phyloP scores from a whole-genome alignment of 176 grass and related monocot genomes.

The Guadua angustifolia region DNA sequence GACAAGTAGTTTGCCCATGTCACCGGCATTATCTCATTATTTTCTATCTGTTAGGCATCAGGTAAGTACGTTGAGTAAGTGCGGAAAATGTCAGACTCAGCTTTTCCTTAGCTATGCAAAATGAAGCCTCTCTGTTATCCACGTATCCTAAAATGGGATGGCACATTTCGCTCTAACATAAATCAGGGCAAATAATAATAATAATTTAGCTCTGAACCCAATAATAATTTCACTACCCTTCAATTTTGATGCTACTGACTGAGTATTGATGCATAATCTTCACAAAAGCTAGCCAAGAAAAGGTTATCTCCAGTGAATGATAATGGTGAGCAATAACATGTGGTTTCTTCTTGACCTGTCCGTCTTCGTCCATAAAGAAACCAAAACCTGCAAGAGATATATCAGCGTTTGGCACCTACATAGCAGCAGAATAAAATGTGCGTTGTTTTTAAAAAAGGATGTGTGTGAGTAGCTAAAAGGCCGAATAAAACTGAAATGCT shows the following conservation, averaged over 20 bases:
- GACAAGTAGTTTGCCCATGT: background rate
- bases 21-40: background rate
- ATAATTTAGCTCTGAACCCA: background rate
- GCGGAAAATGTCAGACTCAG: no score
- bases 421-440: background rate
- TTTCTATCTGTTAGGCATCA: background rate
- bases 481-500: background rate
- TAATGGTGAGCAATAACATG: slow-evolving; percentile 50
- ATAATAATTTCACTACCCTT: slow-evolving; percentile 7
- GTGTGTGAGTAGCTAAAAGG: background rate
- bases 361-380: slow-evolving; percentile 77
- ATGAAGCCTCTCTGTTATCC: no score
- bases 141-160: background rate
- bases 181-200: background rate
- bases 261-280: background rate
- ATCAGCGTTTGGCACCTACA: background rate
- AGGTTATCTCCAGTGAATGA: background rate
- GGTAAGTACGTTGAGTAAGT: background rate
- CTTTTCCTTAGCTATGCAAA: no score
- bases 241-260: background rate
- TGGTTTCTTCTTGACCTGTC: slow-evolving; percentile 75
- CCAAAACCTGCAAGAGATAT: slow-evolving; percentile 65
- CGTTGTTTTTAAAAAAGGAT: background rate
- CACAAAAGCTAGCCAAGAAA: background rate
- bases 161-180: slow-evolving; percentile 13